These are phyloP conservation scores for Ceriops decandra DNA, from an alignment of 345 rosid genomes.

Conservation along the genomic window DNA sequence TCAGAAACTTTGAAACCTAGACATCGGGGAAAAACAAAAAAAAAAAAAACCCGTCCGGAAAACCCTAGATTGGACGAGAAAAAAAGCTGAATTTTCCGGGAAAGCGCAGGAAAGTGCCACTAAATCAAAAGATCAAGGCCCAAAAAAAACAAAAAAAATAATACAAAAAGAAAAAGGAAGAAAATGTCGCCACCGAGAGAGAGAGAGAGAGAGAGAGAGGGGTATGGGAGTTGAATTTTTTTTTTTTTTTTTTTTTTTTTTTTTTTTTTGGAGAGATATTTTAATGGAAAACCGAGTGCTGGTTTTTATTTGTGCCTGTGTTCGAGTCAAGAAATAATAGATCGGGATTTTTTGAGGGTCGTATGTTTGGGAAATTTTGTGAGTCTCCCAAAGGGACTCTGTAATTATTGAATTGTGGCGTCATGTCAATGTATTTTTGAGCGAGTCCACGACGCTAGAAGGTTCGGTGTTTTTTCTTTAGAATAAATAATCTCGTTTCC, in stretches of 20 bases:
- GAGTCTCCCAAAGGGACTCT: too few species aligned
- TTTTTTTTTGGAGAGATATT: not conserved
- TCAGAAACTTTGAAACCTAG: not conserved
- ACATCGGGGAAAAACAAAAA: not conserved
- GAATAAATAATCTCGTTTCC: too few species aligned
- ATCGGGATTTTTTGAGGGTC: too few species aligned
- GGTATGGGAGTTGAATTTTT: not conserved
- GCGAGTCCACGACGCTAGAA: too few species aligned
- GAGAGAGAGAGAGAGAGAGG: constrained; percentile 1
- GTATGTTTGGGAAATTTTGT: too few species aligned
- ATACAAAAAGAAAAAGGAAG: not conserved
- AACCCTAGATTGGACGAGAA: not conserved
- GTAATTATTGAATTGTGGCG: too few species aligned
- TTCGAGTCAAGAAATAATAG: too few species aligned
- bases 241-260: not conserved
- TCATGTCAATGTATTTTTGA: too few species aligned
- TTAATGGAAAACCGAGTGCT: not conserved
- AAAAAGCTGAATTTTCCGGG: not conserved
- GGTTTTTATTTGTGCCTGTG: not conserved
- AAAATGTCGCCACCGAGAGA: not conserved
- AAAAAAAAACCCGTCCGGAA: not conserved
- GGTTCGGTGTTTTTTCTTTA: too few species aligned
- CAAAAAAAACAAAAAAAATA: not conserved
- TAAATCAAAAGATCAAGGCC: too few species aligned
- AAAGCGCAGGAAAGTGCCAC: not conserved